Percentiles rank a stretch among this genome's conserved stretches.
These are phyloP conservation scores for Fusarium heterosporum DNA, from an alignment of 2,329 filamentous ascomycete species.

Conservation along the genomic window DNA sequence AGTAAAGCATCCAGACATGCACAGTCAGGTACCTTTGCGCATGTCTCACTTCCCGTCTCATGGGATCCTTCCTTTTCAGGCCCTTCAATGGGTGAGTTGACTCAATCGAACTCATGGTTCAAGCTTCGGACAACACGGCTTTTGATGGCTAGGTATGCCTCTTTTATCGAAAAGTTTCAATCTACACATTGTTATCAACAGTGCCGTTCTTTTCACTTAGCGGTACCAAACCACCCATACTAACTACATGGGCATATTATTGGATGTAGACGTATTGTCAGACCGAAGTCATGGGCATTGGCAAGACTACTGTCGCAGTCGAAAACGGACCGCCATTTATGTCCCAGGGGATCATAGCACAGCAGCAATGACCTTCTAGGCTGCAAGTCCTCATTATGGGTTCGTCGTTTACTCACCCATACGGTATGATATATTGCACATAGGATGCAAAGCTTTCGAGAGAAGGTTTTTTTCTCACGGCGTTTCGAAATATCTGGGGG, in stretches of 20 bases:
- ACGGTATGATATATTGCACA: neutral
- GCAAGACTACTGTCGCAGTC: neutral
- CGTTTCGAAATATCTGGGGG: too few relatives aligned
- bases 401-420: neutral
- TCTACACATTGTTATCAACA: too few relatives aligned
- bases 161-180: too few relatives aligned
- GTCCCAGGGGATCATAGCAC: neutral
- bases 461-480: neutral
- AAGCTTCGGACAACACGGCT: too few relatives aligned
- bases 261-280: neutral
- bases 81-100: too few relatives aligned
- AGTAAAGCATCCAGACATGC: constrained; percentile 39
- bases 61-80: neutral
- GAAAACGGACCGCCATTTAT: neutral
- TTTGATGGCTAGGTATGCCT: too few relatives aligned
- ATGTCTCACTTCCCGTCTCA: neutral
- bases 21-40: constrained; percentile 45
- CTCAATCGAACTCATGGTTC: too few relatives aligned
- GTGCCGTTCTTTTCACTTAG: too few relatives aligned
- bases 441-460: neutral
- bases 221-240: too few relatives aligned
- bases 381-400: neutral
- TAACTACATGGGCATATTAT: too few relatives aligned
- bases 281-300: neutral
- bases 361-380: neutral